phyloP scores from a whole-genome alignment of 768 basidiomycete genomes.

The Naganishia friedmannii region DNA sequence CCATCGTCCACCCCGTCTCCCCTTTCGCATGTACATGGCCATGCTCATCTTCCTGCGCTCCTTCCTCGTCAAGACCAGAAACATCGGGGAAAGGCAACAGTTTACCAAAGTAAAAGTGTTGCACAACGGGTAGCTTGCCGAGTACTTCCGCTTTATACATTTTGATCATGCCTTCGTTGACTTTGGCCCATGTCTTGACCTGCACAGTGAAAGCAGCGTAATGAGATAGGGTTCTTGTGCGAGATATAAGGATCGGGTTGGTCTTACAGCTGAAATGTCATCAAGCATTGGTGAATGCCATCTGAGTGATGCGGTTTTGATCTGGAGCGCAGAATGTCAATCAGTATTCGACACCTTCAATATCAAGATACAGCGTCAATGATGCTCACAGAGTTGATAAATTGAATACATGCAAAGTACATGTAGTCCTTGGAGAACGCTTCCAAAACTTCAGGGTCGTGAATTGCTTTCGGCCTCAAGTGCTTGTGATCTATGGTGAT shows the following conservation, averaged over 20 bases:
- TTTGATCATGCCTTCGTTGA: conserved; percentile 93
- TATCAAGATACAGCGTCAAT: too few species aligned
- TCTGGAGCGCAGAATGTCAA: conserved; percentile 55
- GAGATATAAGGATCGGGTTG: neutral
- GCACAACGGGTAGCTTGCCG: conserved; percentile 88
- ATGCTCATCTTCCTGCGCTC: conserved; percentile 35
- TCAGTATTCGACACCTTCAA: neutral
- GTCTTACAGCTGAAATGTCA: conserved; percentile 78
- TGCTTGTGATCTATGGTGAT: conserved; percentile 73
- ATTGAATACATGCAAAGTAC: conserved; percentile 91
- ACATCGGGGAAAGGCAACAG: conserved; percentile 57
- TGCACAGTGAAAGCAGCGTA: neutral
- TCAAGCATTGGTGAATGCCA: conserved; percentile 99
- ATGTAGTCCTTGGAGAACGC: conserved; percentile 91
- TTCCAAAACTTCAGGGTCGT: conserved; percentile 83
- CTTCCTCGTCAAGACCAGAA: conserved; percentile 33
- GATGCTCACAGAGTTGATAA: conserved; percentile 82
- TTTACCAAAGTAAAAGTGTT: conserved; percentile 92
- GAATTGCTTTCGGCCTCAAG: conserved; percentile 86
- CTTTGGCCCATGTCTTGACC: conserved; percentile 77
- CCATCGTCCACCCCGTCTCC: conserved; percentile 49
- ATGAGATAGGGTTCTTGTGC: neutral
- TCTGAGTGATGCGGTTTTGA: conserved; percentile 88
- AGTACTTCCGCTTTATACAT: conserved; percentile 97
- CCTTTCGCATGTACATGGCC: conserved; percentile 45